These are phyloP conservation scores for Grifola frondosa DNA, from an alignment of 1,284 basidiomycete species.

Conservation along the genomic window DNA sequence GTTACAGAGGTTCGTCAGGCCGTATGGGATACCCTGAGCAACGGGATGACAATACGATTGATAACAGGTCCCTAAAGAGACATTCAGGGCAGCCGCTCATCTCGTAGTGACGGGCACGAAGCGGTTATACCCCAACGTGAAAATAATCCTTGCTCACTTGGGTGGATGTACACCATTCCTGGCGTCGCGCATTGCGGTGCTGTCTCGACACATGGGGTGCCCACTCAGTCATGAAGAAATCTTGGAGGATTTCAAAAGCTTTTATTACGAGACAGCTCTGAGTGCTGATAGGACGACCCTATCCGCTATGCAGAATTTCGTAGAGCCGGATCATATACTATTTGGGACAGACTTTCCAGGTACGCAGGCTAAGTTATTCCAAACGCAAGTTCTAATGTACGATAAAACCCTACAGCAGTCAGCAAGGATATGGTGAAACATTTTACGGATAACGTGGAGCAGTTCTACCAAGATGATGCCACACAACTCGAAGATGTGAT, in stretches of 20 bases:
- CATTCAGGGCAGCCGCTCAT: constrained; percentile 74
- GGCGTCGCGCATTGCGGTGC: constrained; percentile 61
- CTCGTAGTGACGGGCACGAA: constrained; percentile 69
- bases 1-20: constrained; percentile 53
- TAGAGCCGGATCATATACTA: constrained; percentile 47
- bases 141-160: constrained; percentile 67
- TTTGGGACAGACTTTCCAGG: constrained; percentile 79
- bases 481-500: constrained; percentile 13
- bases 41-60: not conserved
- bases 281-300: constrained; percentile 54
- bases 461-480: constrained; percentile 38
- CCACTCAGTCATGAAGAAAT: constrained; percentile 57
- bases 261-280: constrained; percentile 72
- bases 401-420: constrained; percentile 44
- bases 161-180: constrained; percentile 63
- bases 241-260: constrained; percentile 60
- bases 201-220: constrained; percentile 69
- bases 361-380: constrained; percentile 21
- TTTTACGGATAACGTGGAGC: constrained; percentile 54
- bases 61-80: constrained; percentile 69
- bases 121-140: constrained; percentile 54
- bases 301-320: constrained; percentile 47
- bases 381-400: not conserved
- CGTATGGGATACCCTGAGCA: not conserved
- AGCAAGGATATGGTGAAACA: constrained; percentile 51